Evolutionary conservation across 495 filamentous ascomycete genomes (phyloP), one percentile per base, ranked within the genome.

Genomic region (Apiosordaria backusii): DNA sequence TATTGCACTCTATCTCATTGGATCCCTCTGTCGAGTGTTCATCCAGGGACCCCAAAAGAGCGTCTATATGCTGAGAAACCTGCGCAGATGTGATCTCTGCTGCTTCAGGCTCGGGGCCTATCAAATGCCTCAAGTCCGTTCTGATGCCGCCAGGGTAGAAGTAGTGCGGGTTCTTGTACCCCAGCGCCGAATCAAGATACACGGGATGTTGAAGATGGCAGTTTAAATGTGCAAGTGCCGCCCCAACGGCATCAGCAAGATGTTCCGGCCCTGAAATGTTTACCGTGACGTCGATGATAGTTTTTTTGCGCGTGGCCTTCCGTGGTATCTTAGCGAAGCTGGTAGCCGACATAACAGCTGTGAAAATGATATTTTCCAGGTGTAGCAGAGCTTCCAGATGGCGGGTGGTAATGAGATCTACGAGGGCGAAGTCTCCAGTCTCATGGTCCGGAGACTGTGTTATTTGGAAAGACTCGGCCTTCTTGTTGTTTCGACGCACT

Each of bases 121-220:
- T 18, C 18, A 23, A 59, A 5, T 25, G 57, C 26, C 57, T 59
- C 57, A 59, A 26, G 57, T 59, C 57, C 7, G 23, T 6, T 23
- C 23, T 59, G 4, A 18, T 26, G 26, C 23, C 57, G 15, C 22
- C 23, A 24, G 19, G 19, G 57, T 59, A 59, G 22, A 59, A 59
- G 22, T 59, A 59, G 23, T 59, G 57, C 19, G 57, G 57, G 23
- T 59, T 59, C 23, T 59, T 59, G 23, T 59, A 59, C n/a, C 26
- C 21, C 4, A 59, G 15, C 4, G 10, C 6, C 23, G 19, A 10
- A 3, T 59, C 57, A 4, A 59, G 57, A 23, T 59, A 59, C 6
- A 23, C 22, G 3, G 57, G 57, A 26, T 59, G 57, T 26, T 59
- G 57, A 25, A 59, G 57, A 59, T 23, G 26, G 23, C 15, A 59